phyloP scores from a whole-genome alignment of 2,329 filamentous ascomycete genomes.

The Rachicladosporium sp. region DNA sequence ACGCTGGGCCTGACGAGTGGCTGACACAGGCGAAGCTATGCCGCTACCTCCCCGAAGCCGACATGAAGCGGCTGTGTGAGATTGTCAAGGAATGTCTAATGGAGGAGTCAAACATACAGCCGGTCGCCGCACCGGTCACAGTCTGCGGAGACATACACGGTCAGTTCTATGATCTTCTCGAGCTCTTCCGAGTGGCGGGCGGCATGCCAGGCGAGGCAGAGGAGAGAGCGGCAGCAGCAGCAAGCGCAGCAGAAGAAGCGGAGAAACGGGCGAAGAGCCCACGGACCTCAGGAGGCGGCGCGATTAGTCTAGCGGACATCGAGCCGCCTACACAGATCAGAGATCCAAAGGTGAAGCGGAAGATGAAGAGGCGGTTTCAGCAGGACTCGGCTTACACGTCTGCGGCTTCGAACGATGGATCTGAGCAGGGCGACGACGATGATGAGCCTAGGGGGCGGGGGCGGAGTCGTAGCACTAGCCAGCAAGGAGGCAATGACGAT shows the following conservation, averaged over 20 bases:
- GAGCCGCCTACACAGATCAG: constrained; percentile 84
- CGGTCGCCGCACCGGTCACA: constrained; percentile 91
- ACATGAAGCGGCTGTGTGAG: constrained; percentile 98
- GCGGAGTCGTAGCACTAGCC: constrained; percentile 21
- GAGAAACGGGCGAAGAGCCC: constrained; percentile 11
- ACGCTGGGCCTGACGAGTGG: constrained; percentile 90
- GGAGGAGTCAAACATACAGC: constrained; percentile 99
- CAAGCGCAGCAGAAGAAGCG: constrained; percentile 8
- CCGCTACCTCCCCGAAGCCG: constrained; percentile 86
- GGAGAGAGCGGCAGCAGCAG: constrained; percentile 14
- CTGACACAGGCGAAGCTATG: constrained; percentile 92
- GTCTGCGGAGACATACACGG: constrained; percentile 97
- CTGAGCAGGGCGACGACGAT: constrained; percentile 26
- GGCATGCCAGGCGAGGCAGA: constrained; percentile 75
- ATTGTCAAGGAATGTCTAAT: constrained; percentile 98
- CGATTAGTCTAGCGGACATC: constrained; percentile 80
- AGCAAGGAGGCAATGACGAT: constrained; percentile 33
- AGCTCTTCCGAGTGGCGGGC: constrained; percentile 90
- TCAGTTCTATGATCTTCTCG: constrained; percentile 94
- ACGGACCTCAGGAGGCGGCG: constrained; percentile 5
- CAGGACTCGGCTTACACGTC: constrained; percentile 42
- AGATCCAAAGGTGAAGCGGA: constrained; percentile 75
- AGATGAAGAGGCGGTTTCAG: constrained; percentile 52
- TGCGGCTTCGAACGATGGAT: constrained; percentile 31
- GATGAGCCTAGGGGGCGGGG: constrained; percentile 28